phyloP scores from a whole-genome alignment of 169 alveolate species.

The Plasmodium billcollinsi region DNA sequence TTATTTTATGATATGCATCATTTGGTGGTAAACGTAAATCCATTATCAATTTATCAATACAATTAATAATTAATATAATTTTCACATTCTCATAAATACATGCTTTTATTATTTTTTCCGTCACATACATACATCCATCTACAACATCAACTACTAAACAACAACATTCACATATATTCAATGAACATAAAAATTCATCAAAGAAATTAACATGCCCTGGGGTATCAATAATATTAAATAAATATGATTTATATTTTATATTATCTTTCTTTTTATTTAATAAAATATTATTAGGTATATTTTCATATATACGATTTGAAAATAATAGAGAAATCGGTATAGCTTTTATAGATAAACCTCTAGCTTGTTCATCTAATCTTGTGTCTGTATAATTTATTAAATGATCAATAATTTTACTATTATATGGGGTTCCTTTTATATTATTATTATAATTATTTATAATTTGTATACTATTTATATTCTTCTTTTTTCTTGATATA shows the following conservation, averaged over 20 bases:
- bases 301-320: slow-evolving; percentile 79
- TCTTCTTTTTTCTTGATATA: slow-evolving; percentile 23
- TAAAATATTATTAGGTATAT: slow-evolving; percentile 81
- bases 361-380: slow-evolving; percentile 97
- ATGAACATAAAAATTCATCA: slow-evolving; percentile 97
- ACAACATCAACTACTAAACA: slow-evolving; percentile 96
- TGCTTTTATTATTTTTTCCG: slow-evolving; percentile 92
- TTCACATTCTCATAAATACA: slow-evolving; percentile 86
- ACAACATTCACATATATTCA: slow-evolving; percentile 97
- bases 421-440: slow-evolving; percentile 25
- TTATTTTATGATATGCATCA: slow-evolving; percentile 98
- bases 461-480: not conserved
- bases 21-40: slow-evolving; percentile 98
- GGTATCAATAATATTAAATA: slow-evolving; percentile 95
- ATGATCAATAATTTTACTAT: slow-evolving; percentile 56
- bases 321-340: slow-evolving; percentile 97
- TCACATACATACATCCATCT: slow-evolving; percentile 96
- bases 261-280: slow-evolving; percentile 69
- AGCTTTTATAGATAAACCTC: slow-evolving; percentile 97
- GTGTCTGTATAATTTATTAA: slow-evolving; percentile 95
- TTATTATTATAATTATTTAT: too few relatives aligned
- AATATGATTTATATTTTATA: slow-evolving; percentile 81
- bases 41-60: slow-evolving; percentile 96
- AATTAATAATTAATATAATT: slow-evolving; percentile 92
- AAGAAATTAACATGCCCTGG: slow-evolving; percentile 98